Conservation (phyloP, 73 alveolate species). For the Paramecium sonneborni region DNA sequence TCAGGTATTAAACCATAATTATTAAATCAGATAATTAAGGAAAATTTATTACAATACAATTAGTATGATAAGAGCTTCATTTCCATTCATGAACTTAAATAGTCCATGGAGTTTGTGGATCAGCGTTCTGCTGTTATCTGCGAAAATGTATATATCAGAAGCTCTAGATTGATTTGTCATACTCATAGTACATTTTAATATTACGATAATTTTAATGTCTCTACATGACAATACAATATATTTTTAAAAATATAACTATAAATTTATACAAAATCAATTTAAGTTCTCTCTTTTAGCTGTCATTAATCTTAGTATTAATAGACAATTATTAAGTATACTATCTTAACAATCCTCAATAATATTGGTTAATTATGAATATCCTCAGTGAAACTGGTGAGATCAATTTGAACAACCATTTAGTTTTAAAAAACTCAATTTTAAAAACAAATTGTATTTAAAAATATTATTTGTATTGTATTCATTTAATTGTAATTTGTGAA, state of each 20-base stretch:
- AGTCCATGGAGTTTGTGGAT: not conserved
- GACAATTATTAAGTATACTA: not conserved
- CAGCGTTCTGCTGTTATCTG: conserved; percentile 27
- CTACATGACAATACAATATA: conserved; percentile 5
- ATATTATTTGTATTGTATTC: not conserved
- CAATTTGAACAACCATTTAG: not conserved
- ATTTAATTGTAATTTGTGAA: not conserved
- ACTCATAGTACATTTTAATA: conserved; percentile 32
- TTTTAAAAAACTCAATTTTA: not conserved
- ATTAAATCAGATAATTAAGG: conserved; percentile 6
- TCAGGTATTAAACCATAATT: conserved; percentile 10
- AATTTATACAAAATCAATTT: too few species aligned
- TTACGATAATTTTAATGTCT: not conserved
- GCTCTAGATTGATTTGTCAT: not conserved
- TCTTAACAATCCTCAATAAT: not conserved
- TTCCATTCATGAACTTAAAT: not conserved
- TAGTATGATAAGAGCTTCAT: not conserved
- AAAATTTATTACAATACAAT: not conserved
- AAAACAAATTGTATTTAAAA: not conserved
- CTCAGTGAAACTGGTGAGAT: not conserved
- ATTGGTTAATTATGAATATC: not conserved
- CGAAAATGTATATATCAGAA: not conserved
- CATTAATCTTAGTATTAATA: too few species aligned
- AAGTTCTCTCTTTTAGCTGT: too few species aligned
- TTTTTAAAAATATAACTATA: not conserved